Conservation (phyloP, 768 basidiomycete species). For the Suillus occidentalis region DNA sequence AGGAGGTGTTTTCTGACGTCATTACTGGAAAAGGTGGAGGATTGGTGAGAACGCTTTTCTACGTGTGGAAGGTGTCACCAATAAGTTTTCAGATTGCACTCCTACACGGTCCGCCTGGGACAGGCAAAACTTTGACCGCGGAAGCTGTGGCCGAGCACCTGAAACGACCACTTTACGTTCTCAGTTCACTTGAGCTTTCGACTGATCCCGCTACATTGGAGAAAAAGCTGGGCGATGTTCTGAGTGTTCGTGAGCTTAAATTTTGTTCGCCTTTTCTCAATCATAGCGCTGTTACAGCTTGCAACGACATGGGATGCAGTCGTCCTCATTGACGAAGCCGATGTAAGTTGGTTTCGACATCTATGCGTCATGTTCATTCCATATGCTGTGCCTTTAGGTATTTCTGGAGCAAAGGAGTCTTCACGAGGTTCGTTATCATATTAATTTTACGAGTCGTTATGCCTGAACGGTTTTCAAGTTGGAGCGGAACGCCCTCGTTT, state of each 20-base stretch:
- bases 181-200: constrained; percentile 57
- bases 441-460: background rate
- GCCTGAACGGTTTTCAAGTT: constrained; percentile 23
- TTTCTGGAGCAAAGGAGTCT: constrained; percentile 70
- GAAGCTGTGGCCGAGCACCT: constrained; percentile 61
- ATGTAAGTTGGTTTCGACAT: constrained; percentile 9
- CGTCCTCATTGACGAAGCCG: constrained; percentile 53
- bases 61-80: background rate
- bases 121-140: constrained; percentile 59
- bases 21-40: constrained; percentile 67
- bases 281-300: constrained; percentile 47
- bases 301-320: constrained; percentile 64
- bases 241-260: constrained; percentile 13
- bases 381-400: constrained; percentile 45
- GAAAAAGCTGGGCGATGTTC: constrained; percentile 30
- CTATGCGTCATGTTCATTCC: background rate
- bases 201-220: constrained; percentile 47
- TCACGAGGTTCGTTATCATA: constrained; percentile 38
- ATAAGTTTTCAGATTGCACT: constrained; percentile 19
- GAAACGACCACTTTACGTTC: constrained; percentile 49
- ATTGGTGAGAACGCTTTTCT: constrained; percentile 47
- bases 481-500: constrained; percentile 71
- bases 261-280: background rate
- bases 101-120: constrained; percentile 27
- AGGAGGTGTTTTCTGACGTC: constrained; percentile 42